phyloP scores from a whole-genome alignment of 1,284 basidiomycete species.

The Leccinum pseudoinsigne region DNA sequence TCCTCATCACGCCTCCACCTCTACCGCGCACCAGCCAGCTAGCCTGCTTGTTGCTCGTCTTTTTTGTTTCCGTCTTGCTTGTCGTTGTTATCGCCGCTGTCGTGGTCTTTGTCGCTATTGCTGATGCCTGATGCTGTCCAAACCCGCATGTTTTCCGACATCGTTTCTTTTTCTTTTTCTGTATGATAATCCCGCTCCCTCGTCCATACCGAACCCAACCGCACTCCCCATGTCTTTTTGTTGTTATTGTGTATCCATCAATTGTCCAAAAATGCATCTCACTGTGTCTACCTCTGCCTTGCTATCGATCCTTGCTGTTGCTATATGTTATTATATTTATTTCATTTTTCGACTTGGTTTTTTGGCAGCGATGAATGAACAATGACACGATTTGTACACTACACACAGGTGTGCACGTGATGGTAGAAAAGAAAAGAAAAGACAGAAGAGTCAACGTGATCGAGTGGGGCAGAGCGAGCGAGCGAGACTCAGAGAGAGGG shows the following conservation, averaged over 20 bases:
- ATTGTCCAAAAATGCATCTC: background rate
- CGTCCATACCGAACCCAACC: background rate
- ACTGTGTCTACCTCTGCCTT: background rate
- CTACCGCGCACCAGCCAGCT: background rate
- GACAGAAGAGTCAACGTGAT: background rate
- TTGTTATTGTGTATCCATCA: background rate
- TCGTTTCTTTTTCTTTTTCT: background rate
- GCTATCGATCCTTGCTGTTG: background rate
- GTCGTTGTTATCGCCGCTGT: background rate
- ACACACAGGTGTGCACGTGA: background rate
- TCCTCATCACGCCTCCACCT: background rate
- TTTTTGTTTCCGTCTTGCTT: background rate
- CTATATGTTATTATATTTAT: background rate
- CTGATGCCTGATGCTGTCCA: background rate
- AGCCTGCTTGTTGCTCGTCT: background rate
- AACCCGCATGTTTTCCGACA: background rate
- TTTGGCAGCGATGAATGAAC: background rate
- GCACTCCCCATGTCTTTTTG: background rate
- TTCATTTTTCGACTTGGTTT: background rate
- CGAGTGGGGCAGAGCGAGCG: background rate
- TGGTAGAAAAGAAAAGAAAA: background rate
- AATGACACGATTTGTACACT: background rate
- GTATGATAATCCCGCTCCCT: background rate
- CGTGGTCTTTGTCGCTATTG: background rate
- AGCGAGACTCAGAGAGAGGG: too few species aligned